These are phyloP conservation scores for Ogataea hybrid DNA, from an alignment of 1,139 yeast genomes.

Conservation along the genomic window DNA sequence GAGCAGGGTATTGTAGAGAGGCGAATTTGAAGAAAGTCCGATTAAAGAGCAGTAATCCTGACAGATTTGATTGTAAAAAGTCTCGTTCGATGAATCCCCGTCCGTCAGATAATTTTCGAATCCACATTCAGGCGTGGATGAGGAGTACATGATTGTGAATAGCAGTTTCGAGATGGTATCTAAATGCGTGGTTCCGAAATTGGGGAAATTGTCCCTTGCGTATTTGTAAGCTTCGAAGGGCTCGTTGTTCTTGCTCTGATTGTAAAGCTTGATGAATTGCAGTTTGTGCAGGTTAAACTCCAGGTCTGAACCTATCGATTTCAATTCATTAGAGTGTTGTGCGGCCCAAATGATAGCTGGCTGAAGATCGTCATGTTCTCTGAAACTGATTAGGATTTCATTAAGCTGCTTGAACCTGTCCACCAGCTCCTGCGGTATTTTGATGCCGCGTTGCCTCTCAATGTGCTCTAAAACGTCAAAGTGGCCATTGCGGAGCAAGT, in stretches of 20 bases:
- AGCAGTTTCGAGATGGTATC: slow-evolving; percentile 54
- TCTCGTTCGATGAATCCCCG: slow-evolving; percentile 11
- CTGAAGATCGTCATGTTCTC: slow-evolving; percentile 31
- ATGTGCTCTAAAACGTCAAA: slow-evolving; percentile 37
- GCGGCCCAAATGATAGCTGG: slow-evolving; percentile 45
- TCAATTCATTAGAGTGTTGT: slow-evolving; percentile 27
- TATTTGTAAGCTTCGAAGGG: slow-evolving; percentile 51
- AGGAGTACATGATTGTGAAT: slow-evolving; percentile 40
- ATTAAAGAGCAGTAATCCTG: slow-evolving; percentile 65
- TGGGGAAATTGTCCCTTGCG: slow-evolving; percentile 52
- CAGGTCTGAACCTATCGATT: slow-evolving; percentile 37
- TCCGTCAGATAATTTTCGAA: slow-evolving; percentile 11
- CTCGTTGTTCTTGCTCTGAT: slow-evolving; percentile 19
- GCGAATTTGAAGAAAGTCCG: slow-evolving; percentile 68
- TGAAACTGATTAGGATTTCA: slow-evolving; percentile 32
- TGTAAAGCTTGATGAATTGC: slow-evolving; percentile 48
- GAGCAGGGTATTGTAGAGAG: slow-evolving; percentile 61
- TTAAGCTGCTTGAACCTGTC: slow-evolving; percentile 37
- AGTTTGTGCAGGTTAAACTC: slow-evolving; percentile 66
- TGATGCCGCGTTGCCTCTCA: slow-evolving; percentile 34
- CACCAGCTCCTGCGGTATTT: slow-evolving; percentile 32
- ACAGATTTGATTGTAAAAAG: slow-evolving; percentile 40
- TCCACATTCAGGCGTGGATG: slow-evolving; percentile 5
- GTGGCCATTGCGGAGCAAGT: slow-evolving; percentile 43
- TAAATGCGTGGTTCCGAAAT: slow-evolving; percentile 41